Base-by-base conservation (phyloP, 441 rosid species). In the Pelargonium australe region DNA sequence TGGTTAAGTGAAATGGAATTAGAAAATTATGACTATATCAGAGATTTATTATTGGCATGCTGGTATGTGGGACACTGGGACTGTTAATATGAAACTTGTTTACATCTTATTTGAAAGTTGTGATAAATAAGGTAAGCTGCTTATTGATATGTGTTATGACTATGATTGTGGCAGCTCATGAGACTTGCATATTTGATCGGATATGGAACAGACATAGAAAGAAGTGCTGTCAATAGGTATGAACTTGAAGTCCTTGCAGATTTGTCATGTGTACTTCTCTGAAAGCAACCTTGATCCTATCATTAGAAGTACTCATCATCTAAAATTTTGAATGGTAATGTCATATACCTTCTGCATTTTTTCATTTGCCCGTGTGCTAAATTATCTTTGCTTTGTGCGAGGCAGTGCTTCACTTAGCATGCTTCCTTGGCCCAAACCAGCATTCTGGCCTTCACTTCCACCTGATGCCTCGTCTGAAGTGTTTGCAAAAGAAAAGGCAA, bases 351-450 rank as follows among this genome's bases (percentile, higher is more conserved):
- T 37, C 20, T 37, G 3, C 5, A 62, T 55, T 76, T 68, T 68
- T 63, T 51, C 62, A 8, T n/a, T 65, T 66, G 11, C 31, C 70
- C 68, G 66, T 68, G 53, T 41, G 64, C 34, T 61, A 68, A 65
- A 11, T 72, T 75, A 72, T 58, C 69, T 13, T 34, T 63, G 60
- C 73, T 64, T 61, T 77, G 73, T 14, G 44, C 66, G 74, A 80
- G 63, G 78, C 92, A 92, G 99, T 84, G 99, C 98, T 76, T 89
- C 86, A 45, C 95, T 92, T 68, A 92, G 99, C 82, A 90, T 95
- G 99, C 89, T 95, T 63, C 91, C 97, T 72, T 90, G 98, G 99
- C 98, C 99, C 64, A 95, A 87, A 76, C 98, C 99, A 63, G 81
- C 89, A 44, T 85, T 92, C 79, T 95, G 99, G 98, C 98, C 99